Evolutionary conservation across 2,329 filamentous ascomycete species (phyloP).

Genomic region (Alternaria atra): DNA sequence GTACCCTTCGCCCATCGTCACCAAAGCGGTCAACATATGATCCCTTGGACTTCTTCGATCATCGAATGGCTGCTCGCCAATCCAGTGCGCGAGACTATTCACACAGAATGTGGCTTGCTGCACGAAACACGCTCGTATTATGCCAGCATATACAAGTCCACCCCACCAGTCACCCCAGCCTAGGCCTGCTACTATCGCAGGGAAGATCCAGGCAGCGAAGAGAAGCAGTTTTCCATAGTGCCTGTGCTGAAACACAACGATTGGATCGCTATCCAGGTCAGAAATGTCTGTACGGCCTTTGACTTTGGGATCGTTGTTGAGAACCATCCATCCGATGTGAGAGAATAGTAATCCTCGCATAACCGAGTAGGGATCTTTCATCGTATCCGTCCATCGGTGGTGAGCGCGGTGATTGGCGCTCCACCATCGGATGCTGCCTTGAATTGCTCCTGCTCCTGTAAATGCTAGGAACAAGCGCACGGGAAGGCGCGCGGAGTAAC

Average conservation of each 20-base stretch:
- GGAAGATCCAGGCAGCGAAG: conserved; percentile 56
- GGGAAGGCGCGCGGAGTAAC: conserved; percentile 54
- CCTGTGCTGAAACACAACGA: conserved; percentile 59
- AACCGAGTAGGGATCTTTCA: conserved; percentile 60
- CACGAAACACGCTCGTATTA: conserved; percentile 59
- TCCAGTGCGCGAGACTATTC: conserved; percentile 62
- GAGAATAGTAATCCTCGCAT: conserved; percentile 59
- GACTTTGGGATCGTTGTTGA: conserved; percentile 61
- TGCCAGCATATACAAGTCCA: conserved; percentile 59
- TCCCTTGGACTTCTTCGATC: conserved; percentile 51
- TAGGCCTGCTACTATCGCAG: conserved; percentile 56
- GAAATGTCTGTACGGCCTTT: conserved; percentile 60
- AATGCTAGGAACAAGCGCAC: conserved; percentile 58
- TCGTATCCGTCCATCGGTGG: conserved; percentile 61
- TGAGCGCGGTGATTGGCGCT: conserved; percentile 59
- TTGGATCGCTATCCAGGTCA: conserved; percentile 60
- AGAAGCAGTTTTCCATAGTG: conserved; percentile 56
- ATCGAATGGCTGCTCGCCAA: conserved; percentile 56
- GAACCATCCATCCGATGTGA: conserved; percentile 61
- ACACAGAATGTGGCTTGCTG: conserved; percentile 63
- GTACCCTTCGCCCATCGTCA: conserved; percentile 53
- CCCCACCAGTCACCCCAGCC: conserved; percentile 60
- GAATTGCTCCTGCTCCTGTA: conserved; percentile 57
- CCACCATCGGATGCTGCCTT: conserved; percentile 61
- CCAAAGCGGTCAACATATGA: conserved; percentile 50